phyloP scores from a whole-genome alignment of 106 monocot species.

The Dendrobium officinale region DNA sequence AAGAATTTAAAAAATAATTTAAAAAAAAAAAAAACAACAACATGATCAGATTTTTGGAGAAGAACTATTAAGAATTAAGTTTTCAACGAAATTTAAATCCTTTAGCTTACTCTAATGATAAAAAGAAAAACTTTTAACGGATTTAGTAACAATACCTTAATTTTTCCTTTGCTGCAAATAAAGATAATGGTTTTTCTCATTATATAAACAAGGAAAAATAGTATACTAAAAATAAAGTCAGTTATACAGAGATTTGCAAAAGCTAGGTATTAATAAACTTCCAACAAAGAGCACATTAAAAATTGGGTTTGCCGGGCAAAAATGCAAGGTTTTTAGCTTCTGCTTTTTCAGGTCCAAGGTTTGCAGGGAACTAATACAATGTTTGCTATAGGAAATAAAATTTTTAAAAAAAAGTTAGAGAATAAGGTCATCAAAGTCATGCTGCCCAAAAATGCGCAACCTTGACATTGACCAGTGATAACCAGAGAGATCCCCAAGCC shows the following conservation, averaged over 20 bases:
- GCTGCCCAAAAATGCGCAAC: too few species aligned
- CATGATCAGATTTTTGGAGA: not conserved
- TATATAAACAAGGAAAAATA: not conserved
- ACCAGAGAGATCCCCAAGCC: not conserved
- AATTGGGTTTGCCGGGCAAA: not conserved
- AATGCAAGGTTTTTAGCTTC: not conserved
- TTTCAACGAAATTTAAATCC: not conserved
- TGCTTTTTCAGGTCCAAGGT: not conserved
- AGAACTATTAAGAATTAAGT: not conserved
- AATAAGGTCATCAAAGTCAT: too few species aligned
- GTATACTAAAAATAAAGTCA: not conserved
- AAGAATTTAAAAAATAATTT: not conserved
- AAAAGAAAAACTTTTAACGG: not conserved
- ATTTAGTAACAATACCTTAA: not conserved
- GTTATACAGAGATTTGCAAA: not conserved
- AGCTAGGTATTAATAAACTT: not conserved
- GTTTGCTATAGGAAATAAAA: not conserved
- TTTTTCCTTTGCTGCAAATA: not conserved
- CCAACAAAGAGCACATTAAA: not conserved
- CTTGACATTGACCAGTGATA: too few species aligned
- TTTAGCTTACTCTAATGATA: not conserved
- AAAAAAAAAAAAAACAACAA: not conserved
- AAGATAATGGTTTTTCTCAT: not conserved
- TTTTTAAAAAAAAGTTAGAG: too few species aligned
- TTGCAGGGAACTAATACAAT: not conserved